Base-by-base conservation (phyloP, 2,329 filamentous ascomycete species). In the Penicillium hordei region DNA sequence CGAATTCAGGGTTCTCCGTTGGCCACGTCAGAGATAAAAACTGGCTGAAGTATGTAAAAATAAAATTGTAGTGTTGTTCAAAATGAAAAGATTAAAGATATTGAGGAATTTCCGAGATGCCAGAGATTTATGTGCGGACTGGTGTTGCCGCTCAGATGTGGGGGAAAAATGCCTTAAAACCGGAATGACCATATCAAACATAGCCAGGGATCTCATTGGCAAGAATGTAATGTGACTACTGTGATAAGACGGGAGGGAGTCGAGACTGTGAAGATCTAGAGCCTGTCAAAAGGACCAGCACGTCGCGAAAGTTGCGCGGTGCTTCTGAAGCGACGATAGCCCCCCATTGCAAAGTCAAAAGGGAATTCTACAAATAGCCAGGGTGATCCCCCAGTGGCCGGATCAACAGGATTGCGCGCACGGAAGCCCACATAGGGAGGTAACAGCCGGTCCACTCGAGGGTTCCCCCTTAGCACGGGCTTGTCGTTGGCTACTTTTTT, bases 21-120 rank as follows among this genome's bases (percentile, higher is more conserved):
- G 62, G 58, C 65, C 72, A 75, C 71, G 72, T 75, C 72, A 74
- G 69, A 68, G 62, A 58, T 60, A 44, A 43, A 52, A 54, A 33
- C 44, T 8, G 38, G 27, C 43, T 48, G 52, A 39, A 49, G 45
- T 29, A 57, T n/a, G 21, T 5, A 49, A 52, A 50, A 60, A 60
- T 48, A 50, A 59, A 59, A 39, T 31, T 33, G 49, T 21, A 49
- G 21, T 12, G 39, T 23, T 27, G 38, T 38, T 38, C 17, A 46
- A 44, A 46, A 42, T 3, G 21, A 52, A 43, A 21, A 33, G 33
- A 52, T 52, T n/a, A 31, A 23, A 52, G 44, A 50, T 8, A 33
- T 31, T 40, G 31, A 31, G 17, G 23, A 42, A 53, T 48, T 45
- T 46, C 38, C 21, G 48, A 57, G 44, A 58, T 34, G 17, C 39